Conservation (phyloP, 352 stramenopile genomes). For the Globisporangium splendens region DNA sequence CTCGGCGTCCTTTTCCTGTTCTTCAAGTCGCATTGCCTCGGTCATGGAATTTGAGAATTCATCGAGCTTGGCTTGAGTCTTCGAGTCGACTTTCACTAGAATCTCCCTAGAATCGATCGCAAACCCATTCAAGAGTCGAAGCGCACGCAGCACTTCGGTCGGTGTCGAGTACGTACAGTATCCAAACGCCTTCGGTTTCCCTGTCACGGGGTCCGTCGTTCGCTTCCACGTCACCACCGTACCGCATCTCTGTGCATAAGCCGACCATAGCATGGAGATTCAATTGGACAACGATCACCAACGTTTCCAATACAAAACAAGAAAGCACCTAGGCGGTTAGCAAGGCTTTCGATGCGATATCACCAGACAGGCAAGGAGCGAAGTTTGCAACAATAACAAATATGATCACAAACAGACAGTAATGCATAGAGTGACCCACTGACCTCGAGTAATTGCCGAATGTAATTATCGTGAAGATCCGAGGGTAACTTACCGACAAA, state of each 20-base stretch:
- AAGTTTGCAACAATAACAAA: neutral
- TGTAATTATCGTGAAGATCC: conserved; percentile 49
- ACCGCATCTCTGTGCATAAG: conserved; percentile 26
- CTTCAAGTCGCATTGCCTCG: conserved; percentile 18
- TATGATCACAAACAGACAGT: neutral
- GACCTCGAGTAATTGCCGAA: conserved; percentile 52
- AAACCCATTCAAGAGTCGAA: conserved; percentile 42
- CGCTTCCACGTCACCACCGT: conserved; percentile 43
- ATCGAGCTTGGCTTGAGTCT: conserved; percentile 33
- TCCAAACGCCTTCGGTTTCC: conserved; percentile 42
- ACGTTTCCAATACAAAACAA: neutral
- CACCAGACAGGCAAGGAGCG: neutral
- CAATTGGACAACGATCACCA: too few species aligned
- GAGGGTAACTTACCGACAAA: conserved; percentile 55
- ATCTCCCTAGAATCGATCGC: conserved; percentile 42
- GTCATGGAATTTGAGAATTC: conserved; percentile 22
- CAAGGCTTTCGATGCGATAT: neutral
- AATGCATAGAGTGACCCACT: conserved; percentile 3
- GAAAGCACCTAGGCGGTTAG: conserved; percentile 3
- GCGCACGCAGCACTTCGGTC: conserved; percentile 36
- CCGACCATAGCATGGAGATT: too few species aligned
- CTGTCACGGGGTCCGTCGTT: conserved; percentile 35
- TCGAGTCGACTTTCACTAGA: conserved; percentile 36
- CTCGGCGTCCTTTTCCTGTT: conserved; percentile 22
- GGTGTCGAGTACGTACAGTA: conserved; percentile 36